These are phyloP conservation scores for Yamadazyma triangularis DNA, from an alignment of 1,139 yeast genomes.

Conservation along the genomic window DNA sequence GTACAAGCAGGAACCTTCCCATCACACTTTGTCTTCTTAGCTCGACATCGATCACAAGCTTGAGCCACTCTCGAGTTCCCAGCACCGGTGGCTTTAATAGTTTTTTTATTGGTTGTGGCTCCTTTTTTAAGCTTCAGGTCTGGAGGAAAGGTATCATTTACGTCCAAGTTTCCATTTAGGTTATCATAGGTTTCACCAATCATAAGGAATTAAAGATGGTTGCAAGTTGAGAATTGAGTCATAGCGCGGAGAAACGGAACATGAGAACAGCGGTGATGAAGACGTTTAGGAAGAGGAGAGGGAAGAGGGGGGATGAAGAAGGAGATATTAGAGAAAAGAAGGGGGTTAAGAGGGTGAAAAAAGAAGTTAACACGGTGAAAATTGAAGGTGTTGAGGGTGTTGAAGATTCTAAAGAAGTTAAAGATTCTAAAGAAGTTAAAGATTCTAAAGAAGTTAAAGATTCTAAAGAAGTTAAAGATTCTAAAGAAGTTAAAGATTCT, in stretches of 20 bases:
- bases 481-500: too few species aligned
- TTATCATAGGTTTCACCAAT: too few species aligned
- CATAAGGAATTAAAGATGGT: too few species aligned
- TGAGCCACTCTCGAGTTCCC: constrained; percentile 63
- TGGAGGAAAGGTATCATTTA: not conserved
- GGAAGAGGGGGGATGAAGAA: not conserved
- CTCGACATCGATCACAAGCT: constrained; percentile 84
- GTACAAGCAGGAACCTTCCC: constrained; percentile 53
- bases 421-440: too few species aligned
- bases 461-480: too few species aligned
- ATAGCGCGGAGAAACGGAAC: not conserved
- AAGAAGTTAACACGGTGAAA: too few species aligned
- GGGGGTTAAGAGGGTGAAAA: not conserved
- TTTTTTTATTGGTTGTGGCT: constrained; percentile 35
- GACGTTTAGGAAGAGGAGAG: not conserved
- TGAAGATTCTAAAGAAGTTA: too few species aligned
- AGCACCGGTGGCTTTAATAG: constrained; percentile 62
- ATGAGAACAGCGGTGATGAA: not conserved
- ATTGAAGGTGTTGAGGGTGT: too few species aligned
- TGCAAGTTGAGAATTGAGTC: too few species aligned
- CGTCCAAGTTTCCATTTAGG: too few species aligned
- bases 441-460: too few species aligned
- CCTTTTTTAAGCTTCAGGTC: not conserved
- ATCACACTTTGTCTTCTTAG: constrained; percentile 73
- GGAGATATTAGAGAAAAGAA: not conserved